These are phyloP conservation scores for Paxillus ammoniavirescens DNA, from an alignment of 768 basidiomycete genomes.

Conservation along the genomic window DNA sequence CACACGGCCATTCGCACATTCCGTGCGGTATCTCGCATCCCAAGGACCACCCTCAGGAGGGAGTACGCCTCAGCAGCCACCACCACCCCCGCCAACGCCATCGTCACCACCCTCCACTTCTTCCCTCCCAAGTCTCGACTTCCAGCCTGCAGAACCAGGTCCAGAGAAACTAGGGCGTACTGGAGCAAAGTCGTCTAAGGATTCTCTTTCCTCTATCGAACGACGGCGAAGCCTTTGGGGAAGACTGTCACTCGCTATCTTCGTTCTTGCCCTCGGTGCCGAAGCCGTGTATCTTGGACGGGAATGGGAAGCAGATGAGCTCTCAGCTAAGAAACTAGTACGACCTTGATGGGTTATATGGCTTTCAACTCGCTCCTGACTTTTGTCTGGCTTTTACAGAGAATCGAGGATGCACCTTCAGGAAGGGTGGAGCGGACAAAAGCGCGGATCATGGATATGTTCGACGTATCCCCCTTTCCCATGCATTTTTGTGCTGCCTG, in stretches of 20 bases:
- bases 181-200: conserved; percentile 76
- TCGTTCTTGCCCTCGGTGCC: conserved; percentile 55
- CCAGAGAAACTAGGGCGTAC: conserved; percentile 51
- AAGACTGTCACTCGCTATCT: conserved; percentile 50
- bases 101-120: background rate
- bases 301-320: conserved; percentile 75
- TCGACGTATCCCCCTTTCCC: conserved; percentile 52
- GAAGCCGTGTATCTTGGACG: conserved; percentile 68
- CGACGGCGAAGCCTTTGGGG: conserved; percentile 57
- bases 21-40: conserved; percentile 24
- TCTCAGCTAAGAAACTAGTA: conserved; percentile 62
- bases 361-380: background rate
- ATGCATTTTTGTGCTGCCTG: background rate
- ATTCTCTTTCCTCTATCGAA: conserved; percentile 78
- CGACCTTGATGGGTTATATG: conserved; percentile 20
- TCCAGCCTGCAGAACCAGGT: conserved; percentile 52
- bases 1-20: conserved; percentile 13
- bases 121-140: conserved; percentile 57
- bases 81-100: conserved; percentile 4
- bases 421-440: conserved; percentile 65
- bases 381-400: conserved; percentile 35
- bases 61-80: conserved; percentile 2
- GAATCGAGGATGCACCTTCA: conserved; percentile 54
- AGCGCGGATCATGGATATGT: conserved; percentile 59
- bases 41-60: conserved; percentile 15